A percentile compares a stretch with the other conserved stretches of the same genome.
These are phyloP conservation scores for Fusarium papillatum DNA, from an alignment of 2,329 filamentous ascomycete genomes.

Conservation along the genomic window DNA sequence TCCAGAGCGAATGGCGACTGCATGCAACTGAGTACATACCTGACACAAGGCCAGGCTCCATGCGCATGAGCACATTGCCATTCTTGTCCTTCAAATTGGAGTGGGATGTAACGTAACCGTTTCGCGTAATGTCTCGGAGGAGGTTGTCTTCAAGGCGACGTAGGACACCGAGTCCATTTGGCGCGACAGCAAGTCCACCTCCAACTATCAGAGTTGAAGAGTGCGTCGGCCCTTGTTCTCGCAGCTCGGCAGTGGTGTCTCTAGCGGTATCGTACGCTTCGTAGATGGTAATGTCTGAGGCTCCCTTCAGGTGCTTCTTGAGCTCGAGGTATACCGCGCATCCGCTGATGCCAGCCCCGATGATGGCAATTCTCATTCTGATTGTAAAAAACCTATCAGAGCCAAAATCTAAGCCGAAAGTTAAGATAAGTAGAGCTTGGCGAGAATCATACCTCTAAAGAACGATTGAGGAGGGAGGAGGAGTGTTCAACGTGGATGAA, in stretches of 20 bases:
- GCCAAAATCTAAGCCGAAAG: background rate
- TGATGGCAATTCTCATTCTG: conserved; percentile 42
- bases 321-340: conserved; percentile 42
- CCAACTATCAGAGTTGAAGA: conserved; percentile 42
- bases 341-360: conserved; percentile 44
- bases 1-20: conserved; percentile 43
- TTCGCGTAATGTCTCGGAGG: conserved; percentile 37
- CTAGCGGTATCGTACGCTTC: conserved; percentile 39
- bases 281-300: conserved; percentile 37
- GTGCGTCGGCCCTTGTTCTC: conserved; percentile 35
- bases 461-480: background rate
- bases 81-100: conserved; percentile 42
- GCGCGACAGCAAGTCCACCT: conserved; percentile 39
- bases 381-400: background rate
- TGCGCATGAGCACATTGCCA: conserved; percentile 34
- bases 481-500: background rate
- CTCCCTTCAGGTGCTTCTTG: conserved; percentile 35
- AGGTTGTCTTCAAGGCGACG: conserved; percentile 39
- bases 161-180: conserved; percentile 43
- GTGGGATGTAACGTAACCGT: conserved; percentile 36
- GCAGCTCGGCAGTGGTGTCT: conserved; percentile 27
- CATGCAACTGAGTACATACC: conserved; percentile 37
- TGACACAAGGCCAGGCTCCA: conserved; percentile 20
- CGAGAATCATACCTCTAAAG: background rate
- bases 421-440: background rate